Conservation (phyloP, 306 rosid genomes). For the Rubus parviflorus region DNA sequence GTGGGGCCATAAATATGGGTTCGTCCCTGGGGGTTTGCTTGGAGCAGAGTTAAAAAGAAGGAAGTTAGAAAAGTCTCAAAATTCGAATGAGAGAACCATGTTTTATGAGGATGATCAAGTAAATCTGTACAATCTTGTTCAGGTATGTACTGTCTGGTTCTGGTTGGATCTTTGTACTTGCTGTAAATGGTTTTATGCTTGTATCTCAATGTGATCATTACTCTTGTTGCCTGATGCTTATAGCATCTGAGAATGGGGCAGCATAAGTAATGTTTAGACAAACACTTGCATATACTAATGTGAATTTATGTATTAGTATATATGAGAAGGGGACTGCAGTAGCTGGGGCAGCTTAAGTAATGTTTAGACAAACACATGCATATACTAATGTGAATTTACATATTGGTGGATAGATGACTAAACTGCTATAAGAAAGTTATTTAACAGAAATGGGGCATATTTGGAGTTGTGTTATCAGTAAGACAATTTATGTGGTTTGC, state of each 20-base stretch:
- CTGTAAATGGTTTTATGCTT: neutral
- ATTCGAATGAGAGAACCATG: slow-evolving; percentile 51
- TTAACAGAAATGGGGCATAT: neutral
- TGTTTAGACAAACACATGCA: neutral
- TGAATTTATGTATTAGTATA: neutral
- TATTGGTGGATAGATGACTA: neutral
- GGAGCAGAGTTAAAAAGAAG: slow-evolving; percentile 75
- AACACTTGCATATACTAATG: neutral
- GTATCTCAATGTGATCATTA: neutral
- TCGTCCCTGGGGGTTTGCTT: slow-evolving; percentile 81
- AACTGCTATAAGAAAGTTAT: neutral
- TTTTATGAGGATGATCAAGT: slow-evolving; percentile 95
- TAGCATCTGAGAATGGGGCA: neutral
- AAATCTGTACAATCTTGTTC: slow-evolving; percentile 86
- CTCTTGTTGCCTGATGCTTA: too few relatives aligned
- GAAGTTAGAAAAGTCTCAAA: slow-evolving; percentile 33
- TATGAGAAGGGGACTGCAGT: neutral
- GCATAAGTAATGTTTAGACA: neutral
- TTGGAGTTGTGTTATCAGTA: neutral
- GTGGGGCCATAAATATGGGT: slow-evolving; percentile 92
- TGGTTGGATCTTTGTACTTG: neutral
- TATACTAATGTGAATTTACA: neutral
- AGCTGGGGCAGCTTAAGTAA: neutral
- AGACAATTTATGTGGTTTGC: neutral
- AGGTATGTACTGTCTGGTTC: slow-evolving; percentile 47